Base-by-base conservation (phyloP, 306 rosid genomes). In the Trifolium pratense region DNA sequence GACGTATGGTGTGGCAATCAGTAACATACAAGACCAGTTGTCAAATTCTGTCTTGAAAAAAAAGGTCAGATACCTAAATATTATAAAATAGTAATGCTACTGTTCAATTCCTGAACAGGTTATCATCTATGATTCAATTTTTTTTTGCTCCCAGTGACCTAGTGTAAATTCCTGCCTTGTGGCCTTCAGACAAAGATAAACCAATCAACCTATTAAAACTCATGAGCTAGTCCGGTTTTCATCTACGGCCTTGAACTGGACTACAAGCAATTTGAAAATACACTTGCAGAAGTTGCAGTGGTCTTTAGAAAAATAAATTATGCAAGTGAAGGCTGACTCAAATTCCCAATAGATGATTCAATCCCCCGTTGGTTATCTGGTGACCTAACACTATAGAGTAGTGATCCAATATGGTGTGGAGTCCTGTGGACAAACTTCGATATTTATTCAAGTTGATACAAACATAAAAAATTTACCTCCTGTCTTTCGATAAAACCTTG, bases 401-500 rank as follows among this genome's bases (percentile, higher is more conserved):
- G 40, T 37, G 74, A 52, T 66, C 67, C 62, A 29, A 52, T 58
- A 37, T 21, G 73, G 69, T 45, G 65, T 37, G n/a, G n/a, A n/a
- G n/a, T n/a, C n/a, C n/a, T n/a, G n/a, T n/a, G 61, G 74, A 36
- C 34, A 64, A 70, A 36, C 32, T 70, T 83, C 51, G 34, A n/a
- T 45, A 84, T 58, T 71, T 66, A 63, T 45, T 75, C 34, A 73
- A 21, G 37, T 59, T 13, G 29, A 61, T 32, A 43, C 25, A 29
- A 52, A 68, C 64, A 75, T 10, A 21, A 26, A 25, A 29, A 70
- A 76, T 37, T 60, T 87, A 91, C 97, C 97, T 91, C 96, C 77
- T 91, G 90, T 68, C 97, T 86, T 80, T 91, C 96, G 73, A 91
- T 91, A 85, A 83, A 91, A 5, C 96, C 97, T 84, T 89, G 97